Evolutionary conservation across 441 rosid species (phyloP), one percentile per base, ranked within the genome.

Genomic region (Isatis lusitanica): DNA sequence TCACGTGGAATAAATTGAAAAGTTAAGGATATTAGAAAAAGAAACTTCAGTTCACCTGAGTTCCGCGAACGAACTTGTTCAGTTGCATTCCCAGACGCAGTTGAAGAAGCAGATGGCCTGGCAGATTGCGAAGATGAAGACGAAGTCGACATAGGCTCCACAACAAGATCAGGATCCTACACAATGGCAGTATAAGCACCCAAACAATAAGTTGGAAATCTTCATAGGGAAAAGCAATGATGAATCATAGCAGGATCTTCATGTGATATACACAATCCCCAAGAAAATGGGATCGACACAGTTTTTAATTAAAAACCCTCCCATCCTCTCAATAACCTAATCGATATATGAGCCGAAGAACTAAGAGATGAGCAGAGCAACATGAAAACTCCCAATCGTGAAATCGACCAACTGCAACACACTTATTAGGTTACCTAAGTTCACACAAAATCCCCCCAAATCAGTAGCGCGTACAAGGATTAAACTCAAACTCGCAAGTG

Each of bases 141-240:
- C 42, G 87, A 78, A 62, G 79, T 73, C 24, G 94, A 57, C 93
- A 94, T 92, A 52, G 93, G 74, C 83, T 90, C 99, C 47, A 92
- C 98, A 53, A 92, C 77, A 63, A 92, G 79, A 64, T 86, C 97
- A 82, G 91, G 86, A 83, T 92, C 99, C 99, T 94, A 84, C 59
- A 68, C 17, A 13, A 46, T 70, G 16, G 16, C 26, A 77, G 33
- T 24, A 56, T 42, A 61, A 67, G 8, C 47, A 77, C 26, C 26
- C 26, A 57, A 63, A 33, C 35, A 33, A 73, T 11, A 46, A 4
- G 11, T 10, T 40, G 3, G 13, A 64, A 18, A 21, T 73, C 11
- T 55, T 35, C 21, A 18, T 0, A 2, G 63, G 4, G 7, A 30
- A 72, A 11, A 65, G 18, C 44, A 56, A 39, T 46, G 50, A 43